These are phyloP conservation scores for Coemansia sp. DNA, from an alignment of 192 early-diverging fungal genomes.

Conservation along the genomic window DNA sequence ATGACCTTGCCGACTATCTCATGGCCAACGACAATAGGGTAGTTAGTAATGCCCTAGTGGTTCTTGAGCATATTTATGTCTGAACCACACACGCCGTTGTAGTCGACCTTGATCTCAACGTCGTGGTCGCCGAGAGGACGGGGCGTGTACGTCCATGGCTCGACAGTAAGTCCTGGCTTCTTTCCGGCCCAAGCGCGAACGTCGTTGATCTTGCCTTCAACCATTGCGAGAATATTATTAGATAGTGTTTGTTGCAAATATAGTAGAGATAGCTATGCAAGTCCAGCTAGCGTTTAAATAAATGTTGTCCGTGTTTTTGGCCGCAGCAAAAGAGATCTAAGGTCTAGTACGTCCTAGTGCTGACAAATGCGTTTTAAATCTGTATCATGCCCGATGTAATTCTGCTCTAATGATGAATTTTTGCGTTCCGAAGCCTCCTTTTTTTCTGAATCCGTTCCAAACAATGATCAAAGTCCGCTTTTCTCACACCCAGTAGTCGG, in stretches of 20 bases:
- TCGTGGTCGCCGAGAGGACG: conserved; percentile 62
- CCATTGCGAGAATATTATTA: conserved; percentile 8
- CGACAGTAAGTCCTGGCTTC: conserved; percentile 21
- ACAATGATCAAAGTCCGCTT: too few species aligned
- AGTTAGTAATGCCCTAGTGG: conserved; percentile 55
- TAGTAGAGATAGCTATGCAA: too few species aligned
- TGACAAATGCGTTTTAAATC: too few species aligned
- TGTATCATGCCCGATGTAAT: too few species aligned
- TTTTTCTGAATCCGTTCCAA: too few species aligned
- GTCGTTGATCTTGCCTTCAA: too few species aligned
- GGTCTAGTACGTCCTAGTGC: too few species aligned
- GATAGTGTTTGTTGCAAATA: too few species aligned
- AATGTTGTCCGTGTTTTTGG: too few species aligned
- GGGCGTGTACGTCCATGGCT: conserved; percentile 62
- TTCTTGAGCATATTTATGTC: conserved; percentile 70
- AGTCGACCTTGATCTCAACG: conserved; percentile 70
- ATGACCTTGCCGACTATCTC: conserved; percentile 68
- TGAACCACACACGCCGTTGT: conserved; percentile 76
- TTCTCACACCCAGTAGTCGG: too few species aligned
- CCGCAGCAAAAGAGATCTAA: neutral
- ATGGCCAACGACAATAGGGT: conserved; percentile 62
- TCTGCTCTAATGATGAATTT: neutral
- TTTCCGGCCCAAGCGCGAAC: conserved; percentile 51
- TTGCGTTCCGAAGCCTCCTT: too few species aligned
- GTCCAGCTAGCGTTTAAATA: too few species aligned